phyloP scores from a whole-genome alignment of 768 basidiomycete genomes.

The Suillus discolor region DNA sequence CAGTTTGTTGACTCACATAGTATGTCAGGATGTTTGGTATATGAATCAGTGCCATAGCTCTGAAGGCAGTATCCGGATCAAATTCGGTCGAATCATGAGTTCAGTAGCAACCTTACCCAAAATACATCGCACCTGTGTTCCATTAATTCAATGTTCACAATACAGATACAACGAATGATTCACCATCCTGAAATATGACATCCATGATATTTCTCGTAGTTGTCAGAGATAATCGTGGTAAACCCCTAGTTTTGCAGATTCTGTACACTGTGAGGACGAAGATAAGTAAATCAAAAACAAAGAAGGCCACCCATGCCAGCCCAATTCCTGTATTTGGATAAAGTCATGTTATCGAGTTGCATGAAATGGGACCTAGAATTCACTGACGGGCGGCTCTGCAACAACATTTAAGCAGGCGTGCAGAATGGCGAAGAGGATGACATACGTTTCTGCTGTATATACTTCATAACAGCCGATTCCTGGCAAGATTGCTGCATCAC shows the following conservation, averaged over 20 bases:
- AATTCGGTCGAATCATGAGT: not conserved
- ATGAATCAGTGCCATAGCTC: conserved; percentile 55
- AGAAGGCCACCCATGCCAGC: not conserved
- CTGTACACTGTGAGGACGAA: not conserved
- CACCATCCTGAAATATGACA: not conserved
- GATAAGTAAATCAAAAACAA: not conserved
- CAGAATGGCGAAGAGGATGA: conserved; percentile 38
- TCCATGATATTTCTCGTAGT: not conserved
- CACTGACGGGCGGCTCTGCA: not conserved
- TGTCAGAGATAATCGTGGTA: not conserved
- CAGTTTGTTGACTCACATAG: conserved; percentile 30
- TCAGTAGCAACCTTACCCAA: conserved; percentile 1
- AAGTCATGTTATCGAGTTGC: not conserved
- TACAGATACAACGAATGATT: not conserved
- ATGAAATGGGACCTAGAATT: not conserved
- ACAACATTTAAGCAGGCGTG: conserved; percentile 18
- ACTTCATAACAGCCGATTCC: conserved; percentile 31
- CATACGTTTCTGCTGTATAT: conserved; percentile 12
- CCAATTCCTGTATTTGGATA: not conserved
- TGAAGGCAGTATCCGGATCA: conserved; percentile 28
- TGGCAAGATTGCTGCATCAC: conserved; percentile 33
- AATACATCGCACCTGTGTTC: not conserved
- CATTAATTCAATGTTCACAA: not conserved
- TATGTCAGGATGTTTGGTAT: conserved; percentile 48
- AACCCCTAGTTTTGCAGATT: not conserved